Evolutionary conservation across 768 basidiomycete species (phyloP), one percentile per base, ranked within the genome.

Genomic region (Pisolithus marmoratus): DNA sequence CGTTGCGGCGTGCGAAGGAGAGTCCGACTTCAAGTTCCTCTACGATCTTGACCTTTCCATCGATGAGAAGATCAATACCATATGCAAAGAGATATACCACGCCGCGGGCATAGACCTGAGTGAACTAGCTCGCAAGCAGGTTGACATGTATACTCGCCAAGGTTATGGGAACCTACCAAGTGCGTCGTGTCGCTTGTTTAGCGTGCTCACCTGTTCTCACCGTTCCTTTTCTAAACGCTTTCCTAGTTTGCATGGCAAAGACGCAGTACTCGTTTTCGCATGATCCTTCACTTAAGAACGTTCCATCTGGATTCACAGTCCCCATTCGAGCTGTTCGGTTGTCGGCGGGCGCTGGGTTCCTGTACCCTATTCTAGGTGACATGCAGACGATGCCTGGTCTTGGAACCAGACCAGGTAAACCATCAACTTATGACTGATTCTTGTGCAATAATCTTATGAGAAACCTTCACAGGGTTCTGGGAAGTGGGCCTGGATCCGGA

Each of bases 371-470:
- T 55, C 77, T 90, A n/a, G 91, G 90, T 37, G 92, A 94, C 67
- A 97, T 99, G 90, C 88, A 91, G 68, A 97, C 94, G 51, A 95
- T 99, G 92, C 95, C 95, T 41, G 95, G 94, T 59, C 80, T 96
- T 38, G 90, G 85, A 23, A 96, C 92, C 53, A 84, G 93, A 54
- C 93, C 93, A 67, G 90, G 88, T 83, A 52, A 58, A 72, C 54
- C 31, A 58, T 45, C 54, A 38, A n/a, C 36, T n/a, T 11, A 4
- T 22, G 26, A 26, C 4, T 23, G 4, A 48, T 46, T 50, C 52
- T 38, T 34, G 50, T 23, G 34, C 27, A 29, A 20, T 37, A 8
- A 55, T 50, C 56, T 61, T 51, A 58, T 51, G 41, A n/a, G 44
- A 52, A 8, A 41, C 4, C 24, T 44, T 54, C 58, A n/a, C 54